These are phyloP conservation scores for Aspergillaceae sp. DNA, from an alignment of 2,329 filamentous ascomycete species.

Conservation along the genomic window DNA sequence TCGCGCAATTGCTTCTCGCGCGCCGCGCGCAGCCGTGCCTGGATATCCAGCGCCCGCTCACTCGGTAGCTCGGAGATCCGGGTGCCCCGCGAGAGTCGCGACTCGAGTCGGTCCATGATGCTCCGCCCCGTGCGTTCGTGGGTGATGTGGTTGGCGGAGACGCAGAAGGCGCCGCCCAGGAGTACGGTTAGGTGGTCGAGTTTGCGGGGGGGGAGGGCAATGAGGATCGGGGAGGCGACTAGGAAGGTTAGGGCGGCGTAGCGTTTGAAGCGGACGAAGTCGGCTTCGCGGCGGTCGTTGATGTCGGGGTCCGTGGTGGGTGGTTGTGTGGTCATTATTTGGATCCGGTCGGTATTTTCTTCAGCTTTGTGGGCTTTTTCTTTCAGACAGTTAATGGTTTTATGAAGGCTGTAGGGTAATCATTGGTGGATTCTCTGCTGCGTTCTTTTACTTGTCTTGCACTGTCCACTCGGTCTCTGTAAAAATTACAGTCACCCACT, in stretches of 20 bases:
- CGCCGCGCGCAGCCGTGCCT: slow-evolving; percentile 21
- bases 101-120: slow-evolving; percentile 25
- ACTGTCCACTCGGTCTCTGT: too few relatives aligned
- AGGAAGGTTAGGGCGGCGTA: slow-evolving; percentile 33
- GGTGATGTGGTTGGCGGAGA: slow-evolving; percentile 32
- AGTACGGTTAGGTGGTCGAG: slow-evolving; percentile 31
- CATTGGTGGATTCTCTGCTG: too few relatives aligned
- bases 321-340: too few relatives aligned
- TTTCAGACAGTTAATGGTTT: too few relatives aligned
- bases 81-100: slow-evolving; percentile 15
- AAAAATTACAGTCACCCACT: too few relatives aligned
- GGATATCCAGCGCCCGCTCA: slow-evolving; percentile 26
- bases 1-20: slow-evolving; percentile 19
- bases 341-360: too few relatives aligned
- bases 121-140: slow-evolving; percentile 29
- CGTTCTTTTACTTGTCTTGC: too few relatives aligned
- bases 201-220: slow-evolving; percentile 31
- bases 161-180: slow-evolving; percentile 29
- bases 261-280: slow-evolving; percentile 34
- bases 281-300: slow-evolving; percentile 19
- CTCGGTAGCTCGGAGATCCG: slow-evolving; percentile 18
- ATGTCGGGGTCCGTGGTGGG: too few relatives aligned
- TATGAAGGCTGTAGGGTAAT: too few relatives aligned
- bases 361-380: too few relatives aligned
- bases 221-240: slow-evolving; percentile 23